Base-by-base conservation (phyloP, 1,139 yeast genomes). In the Scheffersomyces parashehatae region DNA sequence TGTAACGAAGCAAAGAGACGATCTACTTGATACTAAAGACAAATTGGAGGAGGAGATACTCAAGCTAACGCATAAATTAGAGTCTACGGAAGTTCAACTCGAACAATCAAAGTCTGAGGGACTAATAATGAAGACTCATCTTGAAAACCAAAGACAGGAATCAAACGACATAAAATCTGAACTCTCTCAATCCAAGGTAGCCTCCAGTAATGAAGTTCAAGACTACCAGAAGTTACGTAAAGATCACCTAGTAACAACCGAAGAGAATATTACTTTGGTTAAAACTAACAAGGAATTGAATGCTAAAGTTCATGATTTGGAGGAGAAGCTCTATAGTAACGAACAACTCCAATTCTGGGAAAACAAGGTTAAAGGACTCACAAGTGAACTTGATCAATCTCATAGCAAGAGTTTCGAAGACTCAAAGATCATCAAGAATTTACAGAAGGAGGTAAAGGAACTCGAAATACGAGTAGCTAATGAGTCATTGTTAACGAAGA, bases 311-410 rank as follows among this genome's bases (percentile, higher is more conserved):
- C 60, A 58, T 16, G 47, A 40, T 6, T 60, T 74, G 28, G 78
- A 74, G 52, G 70, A 72, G 35, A 74, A 73, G 44, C 62, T 74
- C 36, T 74, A 73, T 54, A 63, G 70, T 40, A 70, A 74, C 49
- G 79, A 74, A 44, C 78, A 74, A 50, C 62, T 74, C 52, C 66
- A 66, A 46, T 74, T 64, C 50, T 71, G 77, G 75, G 79, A 74
- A 54, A 52, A 53, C n/a, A 73, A 72, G 49, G 67, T 71, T 29
- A 54, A 59, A 10, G 59, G 54, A 9, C 56, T 73, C 47, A 67
- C 62, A 14, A 46, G 44, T 7, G 66, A 64, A 24, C 59, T 73
- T 38, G 76, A 71, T 42, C 44, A 48, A 2, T 52, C 71, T 3
- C 64, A 65, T 16, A 56, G 54, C 26, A 70, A 62, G 24, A 61